These are phyloP conservation scores for Penicillium decumbens DNA, from an alignment of 2,329 filamentous ascomycete genomes.

Conservation along the genomic window DNA sequence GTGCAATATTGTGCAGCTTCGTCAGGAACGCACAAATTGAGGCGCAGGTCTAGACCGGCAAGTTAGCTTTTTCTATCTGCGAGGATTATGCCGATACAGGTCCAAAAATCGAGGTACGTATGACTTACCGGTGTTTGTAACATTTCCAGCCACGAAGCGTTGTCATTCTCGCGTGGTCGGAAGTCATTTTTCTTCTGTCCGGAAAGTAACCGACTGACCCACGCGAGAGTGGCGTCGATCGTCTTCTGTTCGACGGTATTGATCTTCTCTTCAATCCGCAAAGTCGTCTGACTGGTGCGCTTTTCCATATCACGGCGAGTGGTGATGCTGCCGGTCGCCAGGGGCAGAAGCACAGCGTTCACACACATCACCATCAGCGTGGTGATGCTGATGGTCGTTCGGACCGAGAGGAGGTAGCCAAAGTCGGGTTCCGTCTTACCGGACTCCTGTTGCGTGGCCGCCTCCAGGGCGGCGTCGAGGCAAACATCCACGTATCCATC, in stretches of 20 bases:
- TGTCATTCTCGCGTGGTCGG: slow-evolving; percentile 73
- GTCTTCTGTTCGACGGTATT: slow-evolving; percentile 65
- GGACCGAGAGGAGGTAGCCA: slow-evolving; percentile 71
- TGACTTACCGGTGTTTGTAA: slow-evolving; percentile 65
- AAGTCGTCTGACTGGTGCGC: slow-evolving; percentile 66
- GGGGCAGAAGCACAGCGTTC: slow-evolving; percentile 79
- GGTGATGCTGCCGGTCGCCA: slow-evolving; percentile 84
- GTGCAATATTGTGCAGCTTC: slow-evolving; percentile 59
- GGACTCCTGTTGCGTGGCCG: slow-evolving; percentile 70
- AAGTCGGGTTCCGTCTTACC: slow-evolving; percentile 83
- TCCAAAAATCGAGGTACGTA: not conserved
- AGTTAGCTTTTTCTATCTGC: not conserved
- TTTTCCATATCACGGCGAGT: slow-evolving; percentile 87
- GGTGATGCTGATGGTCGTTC: slow-evolving; percentile 79
- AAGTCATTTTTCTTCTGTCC: slow-evolving; percentile 87
- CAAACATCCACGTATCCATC: slow-evolving; percentile 69
- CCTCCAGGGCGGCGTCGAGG: slow-evolving; percentile 66
- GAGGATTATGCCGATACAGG: not conserved
- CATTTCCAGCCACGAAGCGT: slow-evolving; percentile 58
- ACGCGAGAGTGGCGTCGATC: slow-evolving; percentile 69
- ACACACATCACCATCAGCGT: slow-evolving; percentile 93
- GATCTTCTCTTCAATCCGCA: slow-evolving; percentile 79
- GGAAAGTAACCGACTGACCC: slow-evolving; percentile 66
- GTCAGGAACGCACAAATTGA: slow-evolving; percentile 75
- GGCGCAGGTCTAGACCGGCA: slow-evolving; percentile 59